A percentile compares a stretch with the other conserved stretches of the same genome.
Conservation (phyloP, 352 stramenopile genomes). For the Blastocystis sp. region DNA sequence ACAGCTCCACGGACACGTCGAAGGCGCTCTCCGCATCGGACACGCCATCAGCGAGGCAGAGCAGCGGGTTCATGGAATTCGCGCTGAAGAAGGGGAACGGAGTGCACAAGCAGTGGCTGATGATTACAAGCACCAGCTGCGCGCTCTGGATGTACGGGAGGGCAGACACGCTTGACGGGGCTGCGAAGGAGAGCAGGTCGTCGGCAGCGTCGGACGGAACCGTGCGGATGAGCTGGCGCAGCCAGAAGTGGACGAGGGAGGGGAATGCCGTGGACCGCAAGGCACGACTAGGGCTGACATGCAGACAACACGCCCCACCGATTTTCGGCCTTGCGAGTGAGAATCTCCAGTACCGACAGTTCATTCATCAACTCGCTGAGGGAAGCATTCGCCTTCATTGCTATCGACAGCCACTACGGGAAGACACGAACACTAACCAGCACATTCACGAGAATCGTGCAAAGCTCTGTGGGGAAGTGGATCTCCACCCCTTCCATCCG, state of each 20-base stretch:
- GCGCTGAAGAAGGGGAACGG: neutral
- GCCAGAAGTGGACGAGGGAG: neutral
- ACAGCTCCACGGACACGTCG: neutral
- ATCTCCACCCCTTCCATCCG: neutral
- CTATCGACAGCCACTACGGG: constrained; percentile 46
- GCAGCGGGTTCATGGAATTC: neutral
- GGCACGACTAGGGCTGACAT: neutral
- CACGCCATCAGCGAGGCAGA: neutral
- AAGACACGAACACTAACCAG: neutral
- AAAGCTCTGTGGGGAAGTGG: neutral
- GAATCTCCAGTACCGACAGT: constrained; percentile 30
- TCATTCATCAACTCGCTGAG: neutral
- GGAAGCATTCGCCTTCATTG: neutral
- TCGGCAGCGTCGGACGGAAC: neutral
- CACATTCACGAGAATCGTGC: neutral
- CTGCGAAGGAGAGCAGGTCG: neutral
- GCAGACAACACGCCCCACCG: neutral
- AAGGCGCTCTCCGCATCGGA: neutral
- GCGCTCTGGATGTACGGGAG: neutral
- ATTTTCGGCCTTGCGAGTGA: constrained; percentile 34
- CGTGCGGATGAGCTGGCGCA: neutral
- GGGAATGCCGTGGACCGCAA: neutral
- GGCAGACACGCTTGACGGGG: neutral
- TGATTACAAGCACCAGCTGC: neutral
- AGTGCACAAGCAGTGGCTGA: neutral